Conservation (phyloP, 2,329 filamentous ascomycete species). For the Fusarium pseudocircinatum region DNA sequence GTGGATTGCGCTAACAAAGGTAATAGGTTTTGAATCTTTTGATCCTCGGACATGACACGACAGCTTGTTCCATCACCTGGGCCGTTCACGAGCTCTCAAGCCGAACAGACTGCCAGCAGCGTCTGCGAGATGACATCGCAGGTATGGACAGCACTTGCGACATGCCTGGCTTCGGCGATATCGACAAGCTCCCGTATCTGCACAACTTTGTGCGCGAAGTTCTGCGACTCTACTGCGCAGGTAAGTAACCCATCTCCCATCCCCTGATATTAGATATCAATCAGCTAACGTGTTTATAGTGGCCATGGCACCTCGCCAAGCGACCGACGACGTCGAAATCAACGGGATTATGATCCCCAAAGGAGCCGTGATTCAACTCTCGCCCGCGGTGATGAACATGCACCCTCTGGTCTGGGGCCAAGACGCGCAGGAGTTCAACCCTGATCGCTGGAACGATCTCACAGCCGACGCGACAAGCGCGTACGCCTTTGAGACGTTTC, state of each 20-base stretch:
- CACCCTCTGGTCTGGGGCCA: conserved; percentile 52
- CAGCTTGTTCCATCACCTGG: conserved; percentile 55
- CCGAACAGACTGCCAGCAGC: conserved; percentile 49
- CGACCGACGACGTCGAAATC: conserved; percentile 47
- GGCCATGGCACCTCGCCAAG: conserved; percentile 48
- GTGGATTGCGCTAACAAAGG: conserved; percentile 39
- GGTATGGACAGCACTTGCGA: conserved; percentile 16
- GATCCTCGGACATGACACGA: conserved; percentile 57
- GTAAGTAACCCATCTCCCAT: conserved; percentile 16
- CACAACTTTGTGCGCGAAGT: conserved; percentile 57
- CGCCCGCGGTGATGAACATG: conserved; percentile 49
- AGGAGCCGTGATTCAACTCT: conserved; percentile 51
- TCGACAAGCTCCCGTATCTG: conserved; percentile 50
- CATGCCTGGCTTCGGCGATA: conserved; percentile 27
- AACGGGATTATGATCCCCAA: conserved; percentile 50
- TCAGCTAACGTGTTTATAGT: conserved; percentile 32
- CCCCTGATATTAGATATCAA: not conserved
- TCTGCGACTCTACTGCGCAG: conserved; percentile 54
- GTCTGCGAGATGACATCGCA: conserved; percentile 52
- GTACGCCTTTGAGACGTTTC: conserved; percentile 50
- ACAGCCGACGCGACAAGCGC: conserved; percentile 38
- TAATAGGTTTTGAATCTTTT: conserved; percentile 56
- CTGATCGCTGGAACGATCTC: conserved; percentile 51
- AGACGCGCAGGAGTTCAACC: conserved; percentile 48
- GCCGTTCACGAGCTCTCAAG: conserved; percentile 52